Percentiles rank a stretch among this genome's conserved stretches.
Conservation (phyloP, 306 rosid genomes). For the Rosa persica region DNA sequence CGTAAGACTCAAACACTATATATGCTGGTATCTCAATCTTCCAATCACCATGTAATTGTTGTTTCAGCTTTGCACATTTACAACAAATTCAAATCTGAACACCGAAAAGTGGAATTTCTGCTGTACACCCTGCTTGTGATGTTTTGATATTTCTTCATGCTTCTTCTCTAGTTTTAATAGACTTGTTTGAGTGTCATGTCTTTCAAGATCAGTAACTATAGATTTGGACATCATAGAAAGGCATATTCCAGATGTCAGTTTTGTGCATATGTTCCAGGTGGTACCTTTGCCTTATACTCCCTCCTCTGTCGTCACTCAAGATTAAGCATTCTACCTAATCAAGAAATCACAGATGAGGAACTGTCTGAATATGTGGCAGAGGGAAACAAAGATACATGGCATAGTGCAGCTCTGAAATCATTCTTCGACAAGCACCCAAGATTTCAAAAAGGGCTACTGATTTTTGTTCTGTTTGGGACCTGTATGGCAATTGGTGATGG, state of each 20-base stretch:
- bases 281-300: conserved; percentile 75
- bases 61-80: not conserved
- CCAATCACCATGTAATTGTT: conserved; percentile 7
- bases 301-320: conserved; percentile 69
- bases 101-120: not conserved
- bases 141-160: not conserved
- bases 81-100: not conserved
- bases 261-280: conserved; percentile 54
- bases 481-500: conserved; percentile 80
- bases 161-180: not conserved
- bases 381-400: conserved; percentile 43
- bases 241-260: conserved; percentile 23
- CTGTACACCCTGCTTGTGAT: not conserved
- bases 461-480: conserved; percentile 75
- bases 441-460: conserved; percentile 48
- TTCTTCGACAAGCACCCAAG: conserved; percentile 54
- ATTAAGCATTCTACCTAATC: conserved; percentile 61
- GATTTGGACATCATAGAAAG: not conserved
- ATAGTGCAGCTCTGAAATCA: conserved; percentile 44
- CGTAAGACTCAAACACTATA: not conserved
- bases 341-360: conserved; percentile 53
- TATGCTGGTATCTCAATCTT: not conserved
- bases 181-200: not conserved
- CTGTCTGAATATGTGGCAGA: conserved; percentile 44
- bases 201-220: conserved; percentile 10